Evolutionary conservation across 805 yeast genomes (phyloP).

Genomic region (Starmerella riodocensis): DNA sequence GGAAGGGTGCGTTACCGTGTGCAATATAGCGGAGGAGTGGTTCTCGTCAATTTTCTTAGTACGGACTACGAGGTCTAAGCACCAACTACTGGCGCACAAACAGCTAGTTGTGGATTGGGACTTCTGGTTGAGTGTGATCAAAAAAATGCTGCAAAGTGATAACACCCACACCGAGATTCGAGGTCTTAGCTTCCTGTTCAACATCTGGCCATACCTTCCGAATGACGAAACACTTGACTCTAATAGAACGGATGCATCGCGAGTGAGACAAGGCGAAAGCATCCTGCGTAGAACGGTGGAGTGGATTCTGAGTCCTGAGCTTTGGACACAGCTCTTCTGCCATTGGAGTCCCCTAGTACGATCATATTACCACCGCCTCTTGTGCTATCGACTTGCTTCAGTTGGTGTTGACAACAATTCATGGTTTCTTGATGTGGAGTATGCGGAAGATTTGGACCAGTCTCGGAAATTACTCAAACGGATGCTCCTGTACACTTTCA

Average conservation of each 20-base stretch:
- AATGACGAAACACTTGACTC: conserved; percentile 1
- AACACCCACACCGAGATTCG: conserved; percentile 51
- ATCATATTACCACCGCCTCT: conserved; percentile 49
- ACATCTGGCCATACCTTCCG: conserved; percentile 54
- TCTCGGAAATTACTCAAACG: conserved; percentile 20
- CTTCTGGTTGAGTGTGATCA: conserved; percentile 56
- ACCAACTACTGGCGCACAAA: conserved; percentile 6
- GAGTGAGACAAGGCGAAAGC: too few relatives aligned
- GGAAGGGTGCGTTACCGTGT: conserved; percentile 29
- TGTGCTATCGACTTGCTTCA: conserved; percentile 48
- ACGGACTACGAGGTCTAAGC: conserved; percentile 3
- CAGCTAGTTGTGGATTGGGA: conserved; percentile 45
- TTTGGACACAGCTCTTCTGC: conserved; percentile 47
- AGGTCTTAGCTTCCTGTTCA: conserved; percentile 52
- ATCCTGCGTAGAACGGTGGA: conserved; percentile 37
- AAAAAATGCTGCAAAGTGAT: conserved; percentile 48
- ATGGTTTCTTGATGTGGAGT: conserved; percentile 20
- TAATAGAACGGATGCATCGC: too few relatives aligned
- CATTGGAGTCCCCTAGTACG: conserved; percentile 76
- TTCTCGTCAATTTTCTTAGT: conserved; percentile 23
- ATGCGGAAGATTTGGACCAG: conserved; percentile 22
- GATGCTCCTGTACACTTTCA: conserved; percentile 18
- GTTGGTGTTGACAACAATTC: conserved; percentile 22
- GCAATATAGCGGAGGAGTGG: conserved; percentile 32
- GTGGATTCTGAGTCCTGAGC: conserved; percentile 40